phyloP scores from a whole-genome alignment of 805 yeast species.

The Candida schatavii region DNA sequence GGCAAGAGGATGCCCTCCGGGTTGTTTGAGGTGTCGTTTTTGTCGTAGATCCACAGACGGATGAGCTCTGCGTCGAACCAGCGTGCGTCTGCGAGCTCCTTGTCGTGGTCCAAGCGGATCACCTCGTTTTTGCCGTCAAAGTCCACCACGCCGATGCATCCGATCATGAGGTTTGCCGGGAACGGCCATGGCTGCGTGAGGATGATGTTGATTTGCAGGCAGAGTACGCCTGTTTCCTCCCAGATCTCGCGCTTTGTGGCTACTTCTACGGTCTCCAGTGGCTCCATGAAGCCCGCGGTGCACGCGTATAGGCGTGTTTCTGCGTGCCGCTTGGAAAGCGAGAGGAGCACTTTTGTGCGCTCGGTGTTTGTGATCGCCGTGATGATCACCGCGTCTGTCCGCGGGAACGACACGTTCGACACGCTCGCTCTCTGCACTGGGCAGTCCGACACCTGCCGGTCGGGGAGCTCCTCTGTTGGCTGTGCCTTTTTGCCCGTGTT shows the following conservation, averaged over 20 bases:
- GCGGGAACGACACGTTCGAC: conserved; percentile 82
- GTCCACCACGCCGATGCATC: conserved; percentile 80
- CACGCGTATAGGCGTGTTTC: conserved; percentile 64
- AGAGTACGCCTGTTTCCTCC: conserved; percentile 90
- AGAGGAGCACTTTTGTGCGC: conserved; percentile 63
- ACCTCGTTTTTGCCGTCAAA: conserved; percentile 61
- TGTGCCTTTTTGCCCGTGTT: conserved; percentile 13
- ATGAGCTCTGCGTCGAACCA: conserved; percentile 72
- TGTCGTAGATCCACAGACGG: conserved; percentile 32
- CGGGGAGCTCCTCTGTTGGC: conserved; percentile 14
- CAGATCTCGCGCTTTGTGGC: conserved; percentile 87
- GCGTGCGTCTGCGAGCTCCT: conserved; percentile 79
- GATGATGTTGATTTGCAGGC: conserved; percentile 54
- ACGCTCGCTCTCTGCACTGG: conserved; percentile 43
- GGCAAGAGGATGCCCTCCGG: conserved; percentile 43
- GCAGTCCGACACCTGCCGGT: conserved; percentile 22
- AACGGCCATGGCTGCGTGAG: conserved; percentile 97
- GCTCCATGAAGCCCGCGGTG: conserved; percentile 95
- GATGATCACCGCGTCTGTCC: conserved; percentile 88
- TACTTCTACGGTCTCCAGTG: conserved; percentile 86
- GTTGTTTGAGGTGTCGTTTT: conserved; percentile 21
- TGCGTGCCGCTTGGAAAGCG: conserved; percentile 63
- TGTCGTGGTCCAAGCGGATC: conserved; percentile 75
- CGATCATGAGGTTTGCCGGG: conserved; percentile 91
- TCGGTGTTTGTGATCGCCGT: conserved; percentile 68